These are phyloP conservation scores for Tulasnella sp. DNA, from an alignment of 768 basidiomycete genomes.

Conservation along the genomic window DNA sequence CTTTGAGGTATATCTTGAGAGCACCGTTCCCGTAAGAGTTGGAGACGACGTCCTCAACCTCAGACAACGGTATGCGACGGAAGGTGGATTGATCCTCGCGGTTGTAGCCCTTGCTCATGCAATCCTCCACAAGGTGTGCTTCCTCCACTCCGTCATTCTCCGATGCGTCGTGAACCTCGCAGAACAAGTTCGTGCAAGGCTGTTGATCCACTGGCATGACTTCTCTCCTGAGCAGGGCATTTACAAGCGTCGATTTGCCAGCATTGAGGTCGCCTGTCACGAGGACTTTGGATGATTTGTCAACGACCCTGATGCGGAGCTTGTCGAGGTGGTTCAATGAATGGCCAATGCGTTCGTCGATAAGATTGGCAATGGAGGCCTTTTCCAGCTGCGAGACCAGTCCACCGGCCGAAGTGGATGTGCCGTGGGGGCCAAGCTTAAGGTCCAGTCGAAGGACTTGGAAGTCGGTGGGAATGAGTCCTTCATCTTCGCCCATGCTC, in stretches of 20 bases:
- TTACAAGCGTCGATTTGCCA: conserved; percentile 97
- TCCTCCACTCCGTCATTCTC: conserved; percentile 75
- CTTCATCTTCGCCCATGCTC: conserved; percentile 19
- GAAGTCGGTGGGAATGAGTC: conserved; percentile 44
- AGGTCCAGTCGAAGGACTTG: conserved; percentile 86
- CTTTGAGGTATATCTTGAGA: conserved; percentile 82
- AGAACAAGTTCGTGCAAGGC: conserved; percentile 93
- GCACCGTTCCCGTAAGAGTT: conserved; percentile 57
- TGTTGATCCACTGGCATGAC: conserved; percentile 98
- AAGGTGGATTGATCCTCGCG: conserved; percentile 65
- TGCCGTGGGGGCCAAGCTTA: conserved; percentile 67
- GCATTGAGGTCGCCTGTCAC: conserved; percentile 98
- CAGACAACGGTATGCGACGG: conserved; percentile 48
- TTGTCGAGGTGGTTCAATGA: conserved; percentile 72
- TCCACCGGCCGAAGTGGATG: conserved; percentile 47
- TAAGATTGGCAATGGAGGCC: conserved; percentile 79
- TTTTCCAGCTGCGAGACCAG: conserved; percentile 91
- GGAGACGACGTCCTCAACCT: conserved; percentile 69
- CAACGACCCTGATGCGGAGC: conserved; percentile 75
- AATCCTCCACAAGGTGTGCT: conserved; percentile 66
- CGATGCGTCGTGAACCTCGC: conserved; percentile 85
- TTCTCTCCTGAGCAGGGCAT: conserved; percentile 79
- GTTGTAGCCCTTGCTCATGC: conserved; percentile 46
- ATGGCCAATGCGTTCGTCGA: conserved; percentile 70
- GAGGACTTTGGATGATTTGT: conserved; percentile 89